Percentiles rank a stretch among this genome's conserved stretches.
Evolutionary conservation across 2,329 filamentous ascomycete genomes (phyloP).

Genomic region (Epicoccum nigrum): DNA sequence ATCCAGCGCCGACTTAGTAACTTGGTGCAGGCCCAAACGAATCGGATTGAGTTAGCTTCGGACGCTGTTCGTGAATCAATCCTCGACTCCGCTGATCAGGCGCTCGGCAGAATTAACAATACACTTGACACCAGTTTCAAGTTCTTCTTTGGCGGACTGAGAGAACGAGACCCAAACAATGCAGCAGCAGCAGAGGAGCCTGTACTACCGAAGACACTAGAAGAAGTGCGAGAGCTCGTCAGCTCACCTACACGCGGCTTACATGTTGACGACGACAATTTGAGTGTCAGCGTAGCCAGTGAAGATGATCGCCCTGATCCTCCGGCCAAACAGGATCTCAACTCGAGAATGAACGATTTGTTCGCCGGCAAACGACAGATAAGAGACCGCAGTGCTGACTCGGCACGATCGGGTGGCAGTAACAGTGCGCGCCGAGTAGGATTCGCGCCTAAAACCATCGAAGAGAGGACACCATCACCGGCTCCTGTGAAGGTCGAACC

Average conservation of each 20-base stretch:
- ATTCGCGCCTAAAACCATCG: constrained; percentile 47
- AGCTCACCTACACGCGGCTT: constrained; percentile 65
- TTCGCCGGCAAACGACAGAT: constrained; percentile 68
- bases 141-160: constrained; percentile 86
- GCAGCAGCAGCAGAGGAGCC: constrained; percentile 40
- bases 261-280: constrained; percentile 58
- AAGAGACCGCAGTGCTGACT: constrained; percentile 80
- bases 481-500: constrained; percentile 35
- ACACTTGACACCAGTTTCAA: constrained; percentile 92
- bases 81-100: constrained; percentile 86
- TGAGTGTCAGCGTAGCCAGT: constrained; percentile 57
- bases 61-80: constrained; percentile 73
- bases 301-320: constrained; percentile 48
- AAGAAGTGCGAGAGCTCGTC: constrained; percentile 89
- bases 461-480: constrained; percentile 33
- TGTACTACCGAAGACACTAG: constrained; percentile 82
- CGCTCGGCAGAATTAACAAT: constrained; percentile 88
- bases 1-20: constrained; percentile 82
- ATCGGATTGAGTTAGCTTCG: constrained; percentile 79
- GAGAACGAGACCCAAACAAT: constrained; percentile 63
- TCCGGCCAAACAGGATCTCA: constrained; percentile 48
- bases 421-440: constrained; percentile 65
- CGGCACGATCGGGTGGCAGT: constrained; percentile 67
- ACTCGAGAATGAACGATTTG: constrained; percentile 69
- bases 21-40: constrained; percentile 82